A percentile compares a stretch with the other conserved stretches of the same genome.
These are phyloP conservation scores for Fallopia convolvulus DNA, from an alignment of 148 eudicot species.

Conservation along the genomic window DNA sequence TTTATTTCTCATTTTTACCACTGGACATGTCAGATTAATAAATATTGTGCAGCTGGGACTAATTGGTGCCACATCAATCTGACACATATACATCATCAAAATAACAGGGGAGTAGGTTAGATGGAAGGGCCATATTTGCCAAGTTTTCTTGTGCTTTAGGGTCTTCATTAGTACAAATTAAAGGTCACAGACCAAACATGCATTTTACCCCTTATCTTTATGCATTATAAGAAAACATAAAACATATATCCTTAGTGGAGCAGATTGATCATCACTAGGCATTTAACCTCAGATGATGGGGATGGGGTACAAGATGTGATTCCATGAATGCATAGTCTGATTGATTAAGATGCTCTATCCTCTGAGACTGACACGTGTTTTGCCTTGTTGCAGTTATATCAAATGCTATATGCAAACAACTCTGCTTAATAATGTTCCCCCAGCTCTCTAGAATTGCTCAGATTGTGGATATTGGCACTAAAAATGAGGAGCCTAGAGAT, in stretches of 20 bases:
- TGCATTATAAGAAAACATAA: not conserved
- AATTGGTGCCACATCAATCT: not conserved
- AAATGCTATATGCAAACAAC: constrained; percentile 57
- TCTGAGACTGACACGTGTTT: not conserved
- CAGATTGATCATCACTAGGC: not conserved
- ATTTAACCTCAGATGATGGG: not conserved
- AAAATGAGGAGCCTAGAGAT: constrained; percentile 14
- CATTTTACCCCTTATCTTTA: not conserved
- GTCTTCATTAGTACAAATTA: not conserved
- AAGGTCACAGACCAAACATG: not conserved
- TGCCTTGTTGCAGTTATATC: constrained; percentile 47
- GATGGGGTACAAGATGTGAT: not conserved
- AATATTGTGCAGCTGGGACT: not conserved
- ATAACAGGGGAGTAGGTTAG: not conserved
- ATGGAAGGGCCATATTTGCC: not conserved
- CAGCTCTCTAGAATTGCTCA: constrained; percentile 38
- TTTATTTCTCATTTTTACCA: not conserved
- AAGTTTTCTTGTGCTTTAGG: not conserved
- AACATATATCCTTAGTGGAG: not conserved
- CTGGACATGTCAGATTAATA: not conserved
- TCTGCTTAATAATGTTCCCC: constrained; percentile 55
- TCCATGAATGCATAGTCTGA: not conserved
- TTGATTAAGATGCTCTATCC: not conserved
- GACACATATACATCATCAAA: not conserved
- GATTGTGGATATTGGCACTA: constrained; percentile 23